Evolutionary conservation across 495 filamentous ascomycete genomes (phyloP).

Genomic region (Hapsidospora chrysogenum): DNA sequence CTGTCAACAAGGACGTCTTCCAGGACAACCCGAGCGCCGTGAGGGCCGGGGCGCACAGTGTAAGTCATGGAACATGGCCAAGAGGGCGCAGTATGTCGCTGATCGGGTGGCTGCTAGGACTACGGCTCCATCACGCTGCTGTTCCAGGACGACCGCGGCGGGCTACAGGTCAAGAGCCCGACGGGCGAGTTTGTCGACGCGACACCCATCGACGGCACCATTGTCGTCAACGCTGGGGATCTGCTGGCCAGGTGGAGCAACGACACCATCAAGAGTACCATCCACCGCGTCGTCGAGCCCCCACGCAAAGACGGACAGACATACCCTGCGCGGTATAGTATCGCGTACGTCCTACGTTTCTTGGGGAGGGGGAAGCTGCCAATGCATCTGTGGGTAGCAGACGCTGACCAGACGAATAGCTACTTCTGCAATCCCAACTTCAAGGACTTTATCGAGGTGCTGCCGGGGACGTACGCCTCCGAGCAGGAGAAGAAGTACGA

Average conservation of each 20-base stretch:
- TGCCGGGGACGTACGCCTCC: conserved; percentile 68
- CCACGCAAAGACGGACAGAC: conserved; percentile 28
- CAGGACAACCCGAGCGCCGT: conserved; percentile 54
- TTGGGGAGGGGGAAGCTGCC: too few relatives aligned
- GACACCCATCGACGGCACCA: conserved; percentile 63
- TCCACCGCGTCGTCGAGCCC: conserved; percentile 82
- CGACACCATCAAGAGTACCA: conserved; percentile 72
- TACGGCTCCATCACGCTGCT: conserved; percentile 80
- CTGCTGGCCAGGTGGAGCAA: conserved; percentile 82
- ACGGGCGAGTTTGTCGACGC: conserved; percentile 68
- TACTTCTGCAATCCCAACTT: conserved; percentile 93
- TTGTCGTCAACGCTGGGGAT: conserved; percentile 88
- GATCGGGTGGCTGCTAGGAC: conserved; percentile 21
- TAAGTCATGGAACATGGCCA: not conserved
- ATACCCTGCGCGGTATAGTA: conserved; percentile 50
- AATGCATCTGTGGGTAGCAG: too few relatives aligned
- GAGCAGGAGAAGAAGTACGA: conserved; percentile 61
- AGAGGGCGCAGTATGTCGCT: not conserved
- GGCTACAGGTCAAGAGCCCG: conserved; percentile 68
- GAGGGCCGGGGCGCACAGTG: conserved; percentile 64
- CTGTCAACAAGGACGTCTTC: conserved; percentile 51
- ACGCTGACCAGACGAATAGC: too few relatives aligned
- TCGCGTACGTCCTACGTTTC: too few relatives aligned
- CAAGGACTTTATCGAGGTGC: conserved; percentile 59
- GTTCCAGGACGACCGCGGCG: conserved; percentile 74